Percentiles rank a stretch among this genome's conserved stretches.
phyloP scores from a whole-genome alignment of 768 basidiomycete species.

The Hericium coralloides region DNA sequence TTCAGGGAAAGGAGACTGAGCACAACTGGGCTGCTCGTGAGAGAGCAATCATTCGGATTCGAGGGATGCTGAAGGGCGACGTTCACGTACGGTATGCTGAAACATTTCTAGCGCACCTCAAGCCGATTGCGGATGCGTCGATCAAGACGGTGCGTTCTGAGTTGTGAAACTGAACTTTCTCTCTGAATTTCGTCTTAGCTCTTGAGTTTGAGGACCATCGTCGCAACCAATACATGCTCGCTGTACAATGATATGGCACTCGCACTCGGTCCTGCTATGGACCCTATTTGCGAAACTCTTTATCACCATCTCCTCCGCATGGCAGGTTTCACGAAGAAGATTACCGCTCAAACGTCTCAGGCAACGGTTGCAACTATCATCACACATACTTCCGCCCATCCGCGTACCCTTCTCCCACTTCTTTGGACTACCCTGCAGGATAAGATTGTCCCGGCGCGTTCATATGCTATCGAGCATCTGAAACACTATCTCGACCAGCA shows the following conservation, averaged over 20 bases:
- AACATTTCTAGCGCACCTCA: conserved; percentile 64
- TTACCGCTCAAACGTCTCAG: conserved; percentile 82
- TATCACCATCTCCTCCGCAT: conserved; percentile 75
- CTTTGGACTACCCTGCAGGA: conserved; percentile 66
- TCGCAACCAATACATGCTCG: conserved; percentile 67
- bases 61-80: conserved; percentile 87
- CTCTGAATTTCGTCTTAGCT: conserved; percentile 40
- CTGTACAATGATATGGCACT: conserved; percentile 69
- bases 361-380: conserved; percentile 60
- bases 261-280: conserved; percentile 58
- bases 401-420: conserved; percentile 59
- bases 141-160: conserved; percentile 59
- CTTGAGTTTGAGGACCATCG: conserved; percentile 83
- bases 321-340: conserved; percentile 89
- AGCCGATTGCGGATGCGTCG: conserved; percentile 74
- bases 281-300: conserved; percentile 72
- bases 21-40: conserved; percentile 91
- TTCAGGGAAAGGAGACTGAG: conserved; percentile 90
- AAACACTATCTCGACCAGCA: conserved; percentile 71
- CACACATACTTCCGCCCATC: conserved; percentile 57
- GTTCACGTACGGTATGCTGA: conserved; percentile 68
- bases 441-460: conserved; percentile 71
- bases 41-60: conserved; percentile 61
- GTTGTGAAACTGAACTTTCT: conserved; percentile 1
- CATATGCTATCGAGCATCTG: conserved; percentile 59